A percentile compares a stretch with the other conserved stretches of the same genome.
Conservation (phyloP, 192 early-diverging fungal species). For the Cladochytrium replicatum region DNA sequence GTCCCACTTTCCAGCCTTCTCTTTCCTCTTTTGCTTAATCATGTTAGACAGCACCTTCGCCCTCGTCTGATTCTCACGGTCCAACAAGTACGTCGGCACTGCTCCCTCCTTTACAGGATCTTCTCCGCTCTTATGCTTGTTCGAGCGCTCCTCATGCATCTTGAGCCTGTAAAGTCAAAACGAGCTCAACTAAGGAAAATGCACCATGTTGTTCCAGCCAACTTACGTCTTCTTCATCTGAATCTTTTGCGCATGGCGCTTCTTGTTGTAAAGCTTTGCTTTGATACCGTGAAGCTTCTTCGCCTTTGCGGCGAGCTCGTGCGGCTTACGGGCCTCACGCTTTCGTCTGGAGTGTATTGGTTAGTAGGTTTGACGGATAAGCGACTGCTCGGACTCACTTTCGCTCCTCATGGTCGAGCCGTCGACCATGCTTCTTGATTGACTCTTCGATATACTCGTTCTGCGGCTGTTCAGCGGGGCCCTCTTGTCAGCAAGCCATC, state of each 20-base stretch:
- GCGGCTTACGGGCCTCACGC: slow-evolving; percentile 82
- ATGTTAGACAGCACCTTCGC: slow-evolving; percentile 98
- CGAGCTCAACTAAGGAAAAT: neutral
- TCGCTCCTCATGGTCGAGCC: slow-evolving; percentile 88
- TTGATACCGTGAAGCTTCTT: slow-evolving; percentile 95
- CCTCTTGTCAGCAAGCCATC: no score
- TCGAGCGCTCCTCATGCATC: slow-evolving; percentile 94
- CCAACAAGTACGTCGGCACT: slow-evolving; percentile 92
- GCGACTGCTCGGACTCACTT: slow-evolving; percentile 47
- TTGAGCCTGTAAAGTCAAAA: slow-evolving; percentile 55
- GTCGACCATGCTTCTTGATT: slow-evolving; percentile 93
- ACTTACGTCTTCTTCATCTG: slow-evolving; percentile 97
- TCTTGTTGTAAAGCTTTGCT: slow-evolving; percentile 99
- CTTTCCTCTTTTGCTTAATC: slow-evolving; percentile 99
- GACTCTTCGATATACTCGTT: slow-evolving; percentile 99
- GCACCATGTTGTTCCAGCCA: neutral
- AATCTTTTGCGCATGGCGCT: slow-evolving; percentile 95
- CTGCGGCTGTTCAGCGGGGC: no score
- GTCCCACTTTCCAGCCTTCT: slow-evolving; percentile 96
- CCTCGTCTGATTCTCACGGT: slow-evolving; percentile 93
- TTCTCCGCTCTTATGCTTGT: slow-evolving; percentile 81
- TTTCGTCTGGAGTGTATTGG: slow-evolving; percentile 60
- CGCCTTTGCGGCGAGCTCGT: slow-evolving; percentile 84
- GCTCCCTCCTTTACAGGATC: slow-evolving; percentile 90
- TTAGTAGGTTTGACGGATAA: neutral